Percentiles rank a stretch among this genome's conserved stretches.
Evolutionary conservation across 2,329 filamentous ascomycete genomes (phyloP).

Genomic region (Macrophomina phaseolina): DNA sequence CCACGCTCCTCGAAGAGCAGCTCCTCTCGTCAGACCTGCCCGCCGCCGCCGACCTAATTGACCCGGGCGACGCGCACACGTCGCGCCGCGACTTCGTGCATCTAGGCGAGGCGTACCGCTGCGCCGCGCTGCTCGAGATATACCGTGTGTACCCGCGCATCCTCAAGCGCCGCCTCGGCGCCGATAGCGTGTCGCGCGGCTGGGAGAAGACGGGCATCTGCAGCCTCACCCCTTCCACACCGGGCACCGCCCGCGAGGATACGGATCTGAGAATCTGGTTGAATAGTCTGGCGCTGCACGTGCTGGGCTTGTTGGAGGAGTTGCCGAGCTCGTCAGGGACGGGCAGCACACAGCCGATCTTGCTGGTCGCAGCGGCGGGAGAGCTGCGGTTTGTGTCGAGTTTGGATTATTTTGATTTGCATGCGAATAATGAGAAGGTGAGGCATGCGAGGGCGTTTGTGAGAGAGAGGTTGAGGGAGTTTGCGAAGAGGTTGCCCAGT

Average conservation of each 20-base stretch:
- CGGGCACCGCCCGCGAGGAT: constrained; percentile 37
- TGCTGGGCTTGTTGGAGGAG: constrained; percentile 55
- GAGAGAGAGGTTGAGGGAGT: constrained; percentile 53
- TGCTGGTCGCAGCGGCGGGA: constrained; percentile 57
- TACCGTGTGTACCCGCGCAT: constrained; percentile 61
- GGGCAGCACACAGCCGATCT: constrained; percentile 59
- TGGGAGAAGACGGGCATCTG: constrained; percentile 23
- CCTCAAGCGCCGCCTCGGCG: constrained; percentile 50
- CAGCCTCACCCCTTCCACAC: constrained; percentile 10
- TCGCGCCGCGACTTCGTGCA: constrained; percentile 59
- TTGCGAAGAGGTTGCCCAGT: constrained; percentile 56
- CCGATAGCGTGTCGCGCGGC: constrained; percentile 3
- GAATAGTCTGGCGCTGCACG: constrained; percentile 58
- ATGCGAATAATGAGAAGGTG: constrained; percentile 52
- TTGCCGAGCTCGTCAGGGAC: constrained; percentile 60
- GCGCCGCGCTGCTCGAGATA: constrained; percentile 59
- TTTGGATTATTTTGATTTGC: constrained; percentile 40
- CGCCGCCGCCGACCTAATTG: constrained; percentile 53
- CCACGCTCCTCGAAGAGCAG: constrained; percentile 53
- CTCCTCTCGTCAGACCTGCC: constrained; percentile 56
- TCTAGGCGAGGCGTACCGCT: constrained; percentile 60
- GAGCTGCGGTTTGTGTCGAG: constrained; percentile 56
- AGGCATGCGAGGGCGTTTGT: constrained; percentile 56
- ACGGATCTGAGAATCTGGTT: constrained; percentile 51
- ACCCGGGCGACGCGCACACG: constrained; percentile 59